Percentiles rank a stretch among this genome's conserved stretches.
Conservation (phyloP, 805 yeast species). For the Metschnikowia arizonensis region DNA sequence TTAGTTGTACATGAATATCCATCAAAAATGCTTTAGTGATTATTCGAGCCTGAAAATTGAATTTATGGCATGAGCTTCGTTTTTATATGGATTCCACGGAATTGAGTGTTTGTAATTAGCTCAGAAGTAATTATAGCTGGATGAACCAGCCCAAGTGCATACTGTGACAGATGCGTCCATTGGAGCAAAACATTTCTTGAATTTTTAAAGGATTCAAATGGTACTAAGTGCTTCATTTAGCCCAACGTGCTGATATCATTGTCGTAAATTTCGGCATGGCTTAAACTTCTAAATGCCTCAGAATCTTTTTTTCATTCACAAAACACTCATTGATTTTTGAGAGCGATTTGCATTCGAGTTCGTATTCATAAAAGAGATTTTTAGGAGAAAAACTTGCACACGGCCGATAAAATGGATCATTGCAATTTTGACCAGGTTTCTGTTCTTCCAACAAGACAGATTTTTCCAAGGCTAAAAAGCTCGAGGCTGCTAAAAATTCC, state of each 20-base stretch:
- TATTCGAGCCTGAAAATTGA: too few species aligned
- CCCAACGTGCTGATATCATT: neutral
- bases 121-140: too few species aligned
- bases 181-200: too few species aligned
- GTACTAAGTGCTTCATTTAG: too few species aligned
- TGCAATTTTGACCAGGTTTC: neutral
- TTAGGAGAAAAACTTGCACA: neutral
- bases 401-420: constrained; percentile 2
- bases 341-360: neutral
- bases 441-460: neutral
- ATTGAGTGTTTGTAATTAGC: too few species aligned
- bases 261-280: neutral
- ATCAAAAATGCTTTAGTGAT: too few species aligned
- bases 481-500: neutral
- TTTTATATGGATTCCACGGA: too few species aligned
- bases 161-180: too few species aligned
- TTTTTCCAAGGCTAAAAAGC: neutral
- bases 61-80: too few species aligned
- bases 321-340: neutral
- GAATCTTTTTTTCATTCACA: neutral
- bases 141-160: too few species aligned
- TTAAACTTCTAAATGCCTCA: neutral
- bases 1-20: too few species aligned
- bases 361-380: neutral
- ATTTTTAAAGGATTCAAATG: too few species aligned